These are phyloP conservation scores for Teratosphaeria zuluensis DNA, from an alignment of 2,329 filamentous ascomycete genomes.

Conservation along the genomic window DNA sequence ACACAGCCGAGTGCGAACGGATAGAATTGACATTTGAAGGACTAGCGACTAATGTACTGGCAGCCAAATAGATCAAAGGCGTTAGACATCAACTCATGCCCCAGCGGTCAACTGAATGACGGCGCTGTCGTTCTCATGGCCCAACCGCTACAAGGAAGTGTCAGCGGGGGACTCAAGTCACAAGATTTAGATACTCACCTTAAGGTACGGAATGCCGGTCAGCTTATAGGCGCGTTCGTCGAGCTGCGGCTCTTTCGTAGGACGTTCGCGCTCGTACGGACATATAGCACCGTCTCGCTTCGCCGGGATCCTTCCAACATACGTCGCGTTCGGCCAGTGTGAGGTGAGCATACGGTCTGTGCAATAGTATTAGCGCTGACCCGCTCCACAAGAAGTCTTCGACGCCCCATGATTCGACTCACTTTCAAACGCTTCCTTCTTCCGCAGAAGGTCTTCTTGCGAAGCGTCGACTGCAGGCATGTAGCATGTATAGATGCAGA, in stretches of 20 bases:
- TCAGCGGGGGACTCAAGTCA: too few relatives aligned
- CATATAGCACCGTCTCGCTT: constrained; percentile 19
- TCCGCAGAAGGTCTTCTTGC: constrained; percentile 12
- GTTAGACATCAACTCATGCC: neutral
- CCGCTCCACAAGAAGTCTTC: neutral
- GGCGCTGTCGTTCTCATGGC: neutral
- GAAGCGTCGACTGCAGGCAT: constrained; percentile 18
- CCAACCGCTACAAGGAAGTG: neutral
- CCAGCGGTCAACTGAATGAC: neutral
- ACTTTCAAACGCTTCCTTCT: constrained; percentile 10
- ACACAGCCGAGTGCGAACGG: too few relatives aligned
- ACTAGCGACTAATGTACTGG: too few relatives aligned
- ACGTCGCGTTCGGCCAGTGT: constrained; percentile 19
- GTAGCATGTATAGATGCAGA: constrained; percentile 21
- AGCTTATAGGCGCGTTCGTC: constrained; percentile 35
- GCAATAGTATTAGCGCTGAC: neutral
- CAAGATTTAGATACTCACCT: neutral
- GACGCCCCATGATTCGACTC: neutral
- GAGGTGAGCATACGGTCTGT: constrained; percentile 16
- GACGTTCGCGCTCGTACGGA: constrained; percentile 25
- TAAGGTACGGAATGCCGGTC: constrained; percentile 33
- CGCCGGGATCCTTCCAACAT: constrained; percentile 19
- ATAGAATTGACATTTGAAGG: too few relatives aligned
- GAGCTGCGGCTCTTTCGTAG: constrained; percentile 23
- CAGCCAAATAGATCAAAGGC: too few relatives aligned